Evolutionary conservation across 495 filamentous ascomycete species (phyloP).

Genomic region (Penicillium cinerascens): DNA sequence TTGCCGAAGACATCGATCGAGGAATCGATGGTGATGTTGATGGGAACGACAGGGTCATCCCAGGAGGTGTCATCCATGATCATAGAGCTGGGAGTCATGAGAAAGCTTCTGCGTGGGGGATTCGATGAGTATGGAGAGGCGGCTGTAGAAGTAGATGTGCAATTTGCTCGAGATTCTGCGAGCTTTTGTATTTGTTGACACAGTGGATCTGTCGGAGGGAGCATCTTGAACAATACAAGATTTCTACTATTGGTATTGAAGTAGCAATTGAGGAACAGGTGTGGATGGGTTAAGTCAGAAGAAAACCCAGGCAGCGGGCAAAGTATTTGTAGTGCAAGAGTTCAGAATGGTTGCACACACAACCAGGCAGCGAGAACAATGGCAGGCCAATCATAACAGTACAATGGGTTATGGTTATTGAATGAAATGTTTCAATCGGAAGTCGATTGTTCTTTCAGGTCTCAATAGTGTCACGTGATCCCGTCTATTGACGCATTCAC

Average conservation of each 20-base stretch:
- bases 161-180: constrained; percentile 14
- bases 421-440: constrained; percentile 1
- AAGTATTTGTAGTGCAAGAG: neutral
- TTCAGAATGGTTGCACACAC: no score
- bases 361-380: neutral
- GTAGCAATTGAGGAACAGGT: neutral
- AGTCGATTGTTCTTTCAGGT: constrained; percentile 3
- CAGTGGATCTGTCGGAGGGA: constrained; percentile 18
- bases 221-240: neutral
- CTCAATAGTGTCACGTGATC: constrained; percentile 6
- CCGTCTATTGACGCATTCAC: neutral
- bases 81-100: neutral
- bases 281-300: neutral
- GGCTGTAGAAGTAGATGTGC: neutral
- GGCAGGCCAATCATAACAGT: neutral
- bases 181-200: constrained; percentile 25
- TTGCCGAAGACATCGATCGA: constrained; percentile 35
- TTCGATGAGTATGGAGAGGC: constrained; percentile 14
- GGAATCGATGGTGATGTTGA: constrained; percentile 35
- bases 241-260: neutral
- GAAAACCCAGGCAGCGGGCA: neutral
- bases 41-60: constrained; percentile 6
- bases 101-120: neutral
- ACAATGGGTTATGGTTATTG: neutral
- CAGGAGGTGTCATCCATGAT: constrained; percentile 10